These are phyloP conservation scores for Parathielavia appendiculata DNA, from an alignment of 495 filamentous ascomycete species.

Conservation along the genomic window DNA sequence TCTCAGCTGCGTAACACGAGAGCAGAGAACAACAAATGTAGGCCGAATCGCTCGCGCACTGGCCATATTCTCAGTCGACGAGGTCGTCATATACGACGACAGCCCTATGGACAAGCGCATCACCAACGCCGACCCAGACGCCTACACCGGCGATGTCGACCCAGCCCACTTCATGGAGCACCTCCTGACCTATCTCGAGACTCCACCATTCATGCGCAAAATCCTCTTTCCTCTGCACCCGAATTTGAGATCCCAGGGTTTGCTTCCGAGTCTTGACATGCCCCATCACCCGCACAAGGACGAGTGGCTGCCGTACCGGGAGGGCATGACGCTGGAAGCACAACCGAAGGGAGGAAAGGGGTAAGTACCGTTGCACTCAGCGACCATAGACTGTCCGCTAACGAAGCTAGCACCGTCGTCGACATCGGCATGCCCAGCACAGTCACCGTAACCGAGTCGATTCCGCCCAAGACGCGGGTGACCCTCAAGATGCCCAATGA, in stretches of 20 bases:
- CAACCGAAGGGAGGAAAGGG: slow-evolving; percentile 35
- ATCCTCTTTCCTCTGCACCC: slow-evolving; percentile 65
- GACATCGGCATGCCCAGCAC: slow-evolving; percentile 53
- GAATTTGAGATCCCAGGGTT: slow-evolving; percentile 58
- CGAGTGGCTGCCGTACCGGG: slow-evolving; percentile 66
- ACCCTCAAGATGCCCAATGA: slow-evolving; percentile 57
- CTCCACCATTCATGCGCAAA: slow-evolving; percentile 66
- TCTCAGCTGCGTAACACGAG: slow-evolving; percentile 46
- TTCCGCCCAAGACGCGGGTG: slow-evolving; percentile 57
- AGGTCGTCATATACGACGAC: slow-evolving; percentile 71
- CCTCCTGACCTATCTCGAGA: slow-evolving; percentile 68
- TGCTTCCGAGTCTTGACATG: slow-evolving; percentile 67
- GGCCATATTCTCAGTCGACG: slow-evolving; percentile 72
- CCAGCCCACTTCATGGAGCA: slow-evolving; percentile 68
- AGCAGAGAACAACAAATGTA: slow-evolving; percentile 59
- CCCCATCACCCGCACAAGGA: slow-evolving; percentile 63
- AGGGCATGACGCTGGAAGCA: slow-evolving; percentile 55
- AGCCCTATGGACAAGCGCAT: slow-evolving; percentile 37
- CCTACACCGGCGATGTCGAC: slow-evolving; percentile 59
- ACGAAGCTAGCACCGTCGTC: slow-evolving; percentile 44
- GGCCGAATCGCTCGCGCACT: slow-evolving; percentile 66
- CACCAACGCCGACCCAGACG: slow-evolving; percentile 38
- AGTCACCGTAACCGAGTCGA: slow-evolving; percentile 48
- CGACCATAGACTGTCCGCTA: background rate
- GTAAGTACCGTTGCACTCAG: slow-evolving; percentile 12